Conservation (phyloP, 805 yeast species). For the Saccharomycopsis sp. region DNA sequence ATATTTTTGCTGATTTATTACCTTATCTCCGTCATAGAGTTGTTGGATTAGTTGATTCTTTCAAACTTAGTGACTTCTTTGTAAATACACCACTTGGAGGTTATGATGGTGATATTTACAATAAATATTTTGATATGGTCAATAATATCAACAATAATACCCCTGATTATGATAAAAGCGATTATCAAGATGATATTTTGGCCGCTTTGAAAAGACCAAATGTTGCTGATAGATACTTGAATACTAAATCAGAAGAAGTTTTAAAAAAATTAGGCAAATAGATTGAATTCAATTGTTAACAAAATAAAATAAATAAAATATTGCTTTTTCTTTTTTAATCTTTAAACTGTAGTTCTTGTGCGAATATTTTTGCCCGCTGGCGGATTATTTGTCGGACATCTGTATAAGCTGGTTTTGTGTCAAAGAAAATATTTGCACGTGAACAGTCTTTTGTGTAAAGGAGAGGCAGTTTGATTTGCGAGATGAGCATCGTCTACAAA, state of each 20-base stretch:
- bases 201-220: constrained; percentile 30
- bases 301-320: no score
- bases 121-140: constrained; percentile 56
- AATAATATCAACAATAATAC: constrained; percentile 44
- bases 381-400: no score
- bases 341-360: background rate
- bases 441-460: no score
- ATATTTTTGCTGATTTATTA: constrained; percentile 36
- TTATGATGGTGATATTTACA: constrained; percentile 75
- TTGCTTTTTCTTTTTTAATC: background rate
- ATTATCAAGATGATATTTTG: constrained; percentile 33
- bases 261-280: constrained; percentile 25
- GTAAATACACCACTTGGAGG: constrained; percentile 76
- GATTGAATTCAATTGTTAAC: background rate
- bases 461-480: no score
- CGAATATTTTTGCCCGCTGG: no score
- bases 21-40: constrained; percentile 52
- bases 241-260: constrained; percentile 24
- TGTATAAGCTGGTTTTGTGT: no score
- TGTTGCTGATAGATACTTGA: constrained; percentile 26
- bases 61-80: constrained; percentile 70
- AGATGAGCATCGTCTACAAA: no score
- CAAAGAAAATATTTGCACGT: no score
- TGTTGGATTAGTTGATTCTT: constrained; percentile 74
- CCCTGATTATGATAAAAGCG: constrained; percentile 45